Percentiles rank a stretch among this genome's conserved stretches.
Evolutionary conservation across 2,329 filamentous ascomycete genomes (phyloP).

Genomic region (Trichoderma sp.): DNA sequence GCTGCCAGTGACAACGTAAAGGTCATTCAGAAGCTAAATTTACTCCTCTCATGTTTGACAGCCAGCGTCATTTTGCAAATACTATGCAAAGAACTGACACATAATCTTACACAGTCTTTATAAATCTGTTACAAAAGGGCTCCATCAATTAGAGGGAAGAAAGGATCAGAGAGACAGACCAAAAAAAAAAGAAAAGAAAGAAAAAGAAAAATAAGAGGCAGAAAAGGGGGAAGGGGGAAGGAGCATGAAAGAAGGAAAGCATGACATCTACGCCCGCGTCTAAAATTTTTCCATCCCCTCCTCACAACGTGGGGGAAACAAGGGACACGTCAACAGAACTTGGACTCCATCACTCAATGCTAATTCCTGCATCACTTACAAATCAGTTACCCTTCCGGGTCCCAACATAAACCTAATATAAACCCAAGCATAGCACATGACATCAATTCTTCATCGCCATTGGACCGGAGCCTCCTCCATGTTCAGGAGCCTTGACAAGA

Average conservation of each 20-base stretch:
- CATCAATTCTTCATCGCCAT: neutral
- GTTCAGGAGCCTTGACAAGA: neutral
- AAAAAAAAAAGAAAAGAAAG: neutral
- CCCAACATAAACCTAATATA: neutral
- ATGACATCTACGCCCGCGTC: neutral
- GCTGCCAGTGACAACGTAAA: neutral
- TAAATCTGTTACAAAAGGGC: neutral
- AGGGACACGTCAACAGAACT: neutral
- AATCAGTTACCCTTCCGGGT: neutral
- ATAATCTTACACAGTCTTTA: neutral
- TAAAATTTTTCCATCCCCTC: neutral
- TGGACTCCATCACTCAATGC: neutral
- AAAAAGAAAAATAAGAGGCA: neutral
- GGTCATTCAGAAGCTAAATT: neutral
- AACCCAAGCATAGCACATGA: neutral
- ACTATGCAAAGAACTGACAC: neutral
- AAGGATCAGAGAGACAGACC: neutral
- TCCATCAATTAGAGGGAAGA: neutral
- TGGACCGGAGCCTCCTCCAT: neutral
- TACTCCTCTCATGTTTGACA: neutral
- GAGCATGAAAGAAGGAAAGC: neutral
- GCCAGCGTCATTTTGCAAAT: neutral
- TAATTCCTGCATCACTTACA: conserved; percentile 4
- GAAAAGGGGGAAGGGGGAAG: neutral
- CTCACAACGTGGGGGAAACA: neutral